Evolutionary conservation across 257 asterid species (phyloP).

Genomic region (Solanum sitiens): DNA sequence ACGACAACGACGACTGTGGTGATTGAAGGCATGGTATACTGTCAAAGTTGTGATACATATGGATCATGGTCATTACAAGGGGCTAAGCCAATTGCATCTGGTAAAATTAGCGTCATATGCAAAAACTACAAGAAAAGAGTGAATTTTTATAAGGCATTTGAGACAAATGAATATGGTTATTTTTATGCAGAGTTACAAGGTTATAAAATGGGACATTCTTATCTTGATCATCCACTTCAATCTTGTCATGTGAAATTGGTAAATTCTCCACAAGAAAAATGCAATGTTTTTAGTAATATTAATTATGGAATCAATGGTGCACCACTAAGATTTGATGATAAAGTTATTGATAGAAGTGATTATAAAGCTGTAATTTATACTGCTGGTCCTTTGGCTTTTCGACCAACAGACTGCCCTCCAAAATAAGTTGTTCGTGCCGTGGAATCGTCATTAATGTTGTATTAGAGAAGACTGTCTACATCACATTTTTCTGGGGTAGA

Average conservation of each 20-base stretch:
- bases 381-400: slow-evolving; percentile 74
- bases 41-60: slow-evolving; percentile 49
- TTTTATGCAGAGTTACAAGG: slow-evolving; percentile 67
- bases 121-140: slow-evolving; percentile 47
- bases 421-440: background rate
- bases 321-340: slow-evolving; percentile 49
- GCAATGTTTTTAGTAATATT: slow-evolving; percentile 54
- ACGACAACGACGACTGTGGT: slow-evolving; percentile 28
- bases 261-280: slow-evolving; percentile 42
- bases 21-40: slow-evolving; percentile 66
- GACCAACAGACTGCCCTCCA: slow-evolving; percentile 52
- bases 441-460: background rate
- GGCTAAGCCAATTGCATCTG: slow-evolving; percentile 43
- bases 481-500: too few species aligned
- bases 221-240: slow-evolving; percentile 84
- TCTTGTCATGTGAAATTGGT: slow-evolving; percentile 69
- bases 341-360: slow-evolving; percentile 27
- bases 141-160: slow-evolving; percentile 59
- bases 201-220: slow-evolving; percentile 47
- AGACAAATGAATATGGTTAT: slow-evolving; percentile 50
- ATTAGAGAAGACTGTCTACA: too few species aligned
- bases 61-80: slow-evolving; percentile 51
- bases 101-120: slow-evolving; percentile 65
- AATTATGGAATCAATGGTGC: slow-evolving; percentile 74
- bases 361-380: slow-evolving; percentile 68